Base-by-base conservation (phyloP, 2,329 filamentous ascomycete genomes). In the Penicillium thymicola region DNA sequence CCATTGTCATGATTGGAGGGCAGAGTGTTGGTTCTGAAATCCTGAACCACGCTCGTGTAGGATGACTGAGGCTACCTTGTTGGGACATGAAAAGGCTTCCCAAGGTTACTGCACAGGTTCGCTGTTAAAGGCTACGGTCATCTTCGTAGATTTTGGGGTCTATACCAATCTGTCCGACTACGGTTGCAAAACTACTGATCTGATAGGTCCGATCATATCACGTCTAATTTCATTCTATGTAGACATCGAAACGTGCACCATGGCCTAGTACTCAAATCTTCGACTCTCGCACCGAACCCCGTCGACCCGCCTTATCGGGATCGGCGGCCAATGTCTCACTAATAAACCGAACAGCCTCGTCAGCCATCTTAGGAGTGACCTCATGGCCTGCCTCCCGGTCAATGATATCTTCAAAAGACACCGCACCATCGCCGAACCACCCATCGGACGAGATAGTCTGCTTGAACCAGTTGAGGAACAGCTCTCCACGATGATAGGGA, bases 321-420 rank as follows among this genome's bases (percentile, higher is more conserved):
- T 59, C 62, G 8, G 62, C 58, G 21, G 72, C 69, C 46, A 79
- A 59, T n/a, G 71, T 73, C 34, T 78, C 74, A 30, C 70, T 68
- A 34, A 87, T 75, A 70, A 84, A 87, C 1, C 76, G 73, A 42
- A 83, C 75, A 16, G 83, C 81, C 59, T 82, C 78, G 34, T 78
- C 74, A 18, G 81, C 75, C 85, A 87, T 87, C 9, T 68, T 70
- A 0, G 74, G 71, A 1, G 82, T 83, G 57, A 85, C 82, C 41
- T 85, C 82, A 68, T 88, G 85, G 0, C 81, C 82, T 2, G 81
- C 82, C 7, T 76, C 78, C 4, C 82, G 76, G 63, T 83, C 84
- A 37, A 85, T 71, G 5, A 83, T 72, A 65, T 86, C 84, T 59
- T 85, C 79, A 13, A 87, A 72, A n/a, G 71, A 70, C 4, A 85